These are phyloP conservation scores for Sporisorium sorghi DNA, from an alignment of 1,284 basidiomycete species.

Conservation along the genomic window DNA sequence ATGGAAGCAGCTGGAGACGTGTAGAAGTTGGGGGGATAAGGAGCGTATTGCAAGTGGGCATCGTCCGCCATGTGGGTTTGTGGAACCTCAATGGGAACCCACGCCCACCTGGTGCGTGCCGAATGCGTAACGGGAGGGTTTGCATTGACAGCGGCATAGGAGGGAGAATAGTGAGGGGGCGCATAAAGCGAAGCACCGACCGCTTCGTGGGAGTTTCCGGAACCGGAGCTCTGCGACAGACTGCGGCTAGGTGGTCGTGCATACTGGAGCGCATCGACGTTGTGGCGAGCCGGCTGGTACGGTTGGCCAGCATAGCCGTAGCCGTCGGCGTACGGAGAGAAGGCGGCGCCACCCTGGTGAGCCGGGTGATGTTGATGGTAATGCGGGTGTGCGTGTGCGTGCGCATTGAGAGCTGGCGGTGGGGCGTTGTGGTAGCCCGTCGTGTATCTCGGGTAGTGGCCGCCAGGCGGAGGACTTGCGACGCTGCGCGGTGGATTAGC, in stretches of 20 bases:
- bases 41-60: slow-evolving; percentile 34
- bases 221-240: slow-evolving; percentile 34
- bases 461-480: slow-evolving; percentile 22
- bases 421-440: slow-evolving; percentile 16
- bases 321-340: slow-evolving; percentile 16
- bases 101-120: slow-evolving; percentile 49
- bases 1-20: slow-evolving; percentile 14
- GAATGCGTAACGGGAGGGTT: slow-evolving; percentile 26
- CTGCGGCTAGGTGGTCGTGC: slow-evolving; percentile 22
- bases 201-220: slow-evolving; percentile 18
- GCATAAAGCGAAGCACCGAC: slow-evolving; percentile 18
- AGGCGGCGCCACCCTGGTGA: slow-evolving; percentile 10
- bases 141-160: slow-evolving; percentile 26
- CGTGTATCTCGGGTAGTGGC: slow-evolving; percentile 15
- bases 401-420: slow-evolving; percentile 10
- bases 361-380: slow-evolving; percentile 18
- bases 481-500: slow-evolving; percentile 9
- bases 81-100: slow-evolving; percentile 47
- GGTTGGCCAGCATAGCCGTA: slow-evolving; percentile 17
- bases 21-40: slow-evolving; percentile 26
- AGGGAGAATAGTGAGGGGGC: slow-evolving; percentile 27
- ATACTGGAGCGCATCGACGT: slow-evolving; percentile 16
- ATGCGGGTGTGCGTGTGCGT: slow-evolving; percentile 12
- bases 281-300: slow-evolving; percentile 14
- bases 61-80: slow-evolving; percentile 39